Conservation (phyloP, 2,329 filamentous ascomycete genomes). For the Aureobasidium sp. region DNA sequence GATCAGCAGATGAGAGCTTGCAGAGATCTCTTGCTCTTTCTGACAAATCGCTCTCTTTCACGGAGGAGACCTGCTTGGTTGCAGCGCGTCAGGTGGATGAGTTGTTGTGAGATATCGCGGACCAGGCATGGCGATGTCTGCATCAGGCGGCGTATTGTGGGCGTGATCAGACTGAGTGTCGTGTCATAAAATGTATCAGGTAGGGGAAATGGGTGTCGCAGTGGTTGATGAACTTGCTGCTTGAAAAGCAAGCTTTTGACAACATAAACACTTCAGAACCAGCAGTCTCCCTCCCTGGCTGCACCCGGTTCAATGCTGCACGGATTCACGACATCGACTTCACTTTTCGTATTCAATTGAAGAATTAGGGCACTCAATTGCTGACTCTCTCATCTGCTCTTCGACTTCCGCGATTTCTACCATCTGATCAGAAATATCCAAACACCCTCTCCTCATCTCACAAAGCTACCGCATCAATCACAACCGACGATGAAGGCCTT, state of each 20-base stretch:
- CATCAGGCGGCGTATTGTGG: rapidly evolving
- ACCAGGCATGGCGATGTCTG: background rate
- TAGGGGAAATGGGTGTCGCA: background rate
- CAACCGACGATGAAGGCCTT: background rate
- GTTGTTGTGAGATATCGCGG: background rate
- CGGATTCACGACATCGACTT: background rate
- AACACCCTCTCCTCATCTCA: background rate
- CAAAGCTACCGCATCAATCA: background rate
- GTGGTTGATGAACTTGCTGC: background rate
- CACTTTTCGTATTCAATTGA: background rate
- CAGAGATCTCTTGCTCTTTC: background rate
- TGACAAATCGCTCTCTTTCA: background rate
- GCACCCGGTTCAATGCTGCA: background rate
- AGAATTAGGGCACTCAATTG: background rate
- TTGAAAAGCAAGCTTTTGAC: background rate
- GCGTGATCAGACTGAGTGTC: background rate
- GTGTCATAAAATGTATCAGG: background rate
- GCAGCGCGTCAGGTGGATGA: background rate
- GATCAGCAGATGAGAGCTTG: too few relatives aligned
- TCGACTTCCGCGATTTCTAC: background rate
- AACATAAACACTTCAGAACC: background rate
- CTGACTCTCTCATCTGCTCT: too few relatives aligned
- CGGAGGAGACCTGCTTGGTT: background rate
- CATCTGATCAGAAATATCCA: background rate
- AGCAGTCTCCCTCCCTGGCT: too few relatives aligned